These are phyloP conservation scores for Pisolithus orientalis DNA, from an alignment of 768 basidiomycete genomes.

Conservation along the genomic window DNA sequence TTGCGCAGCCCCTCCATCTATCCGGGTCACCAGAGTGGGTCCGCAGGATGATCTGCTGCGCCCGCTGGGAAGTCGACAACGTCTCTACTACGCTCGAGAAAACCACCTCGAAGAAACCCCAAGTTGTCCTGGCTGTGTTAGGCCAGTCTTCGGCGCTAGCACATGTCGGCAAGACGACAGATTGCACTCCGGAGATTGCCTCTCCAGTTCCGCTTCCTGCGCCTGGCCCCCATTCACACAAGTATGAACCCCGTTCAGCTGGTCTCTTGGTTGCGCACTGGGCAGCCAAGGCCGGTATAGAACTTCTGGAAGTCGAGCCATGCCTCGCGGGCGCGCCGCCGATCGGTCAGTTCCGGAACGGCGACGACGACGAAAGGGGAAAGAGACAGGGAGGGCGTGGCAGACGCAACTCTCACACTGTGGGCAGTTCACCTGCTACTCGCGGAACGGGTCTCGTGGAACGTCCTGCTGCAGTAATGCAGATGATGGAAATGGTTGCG, in stretches of 20 bases:
- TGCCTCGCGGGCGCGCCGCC: conserved; percentile 12
- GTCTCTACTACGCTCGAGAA: conserved; percentile 29
- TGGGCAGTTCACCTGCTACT: conserved; percentile 10
- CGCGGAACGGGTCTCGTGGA: conserved; percentile 53
- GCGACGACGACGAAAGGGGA: conserved; percentile 30
- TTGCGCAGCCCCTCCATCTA: conserved; percentile 17
- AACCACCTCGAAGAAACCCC: conserved; percentile 25
- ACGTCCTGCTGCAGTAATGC: conserved; percentile 69
- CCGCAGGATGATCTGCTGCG: conserved; percentile 77
- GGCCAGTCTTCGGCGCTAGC: conserved; percentile 25
- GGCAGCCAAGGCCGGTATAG: conserved; percentile 59
- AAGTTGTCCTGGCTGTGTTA: conserved; percentile 58
- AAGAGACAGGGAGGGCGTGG: conserved; percentile 23
- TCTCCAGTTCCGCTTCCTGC: conserved; percentile 65
- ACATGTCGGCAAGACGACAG: conserved; percentile 20
- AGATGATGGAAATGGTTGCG: conserved; percentile 74
- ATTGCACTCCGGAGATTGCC: conserved; percentile 19
- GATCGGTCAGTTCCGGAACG: conserved; percentile 14
- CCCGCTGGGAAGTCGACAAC: conserved; percentile 65
- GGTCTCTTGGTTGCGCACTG: conserved; percentile 61
- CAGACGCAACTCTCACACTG: conserved; percentile 22
- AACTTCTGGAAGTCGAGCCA: conserved; percentile 47
- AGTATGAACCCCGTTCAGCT: conserved; percentile 58
- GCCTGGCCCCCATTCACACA: conserved; percentile 46
- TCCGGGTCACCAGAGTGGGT: conserved; percentile 74